phyloP scores from a whole-genome alignment of 768 basidiomycete species.

The Tylopilus intermedius region DNA sequence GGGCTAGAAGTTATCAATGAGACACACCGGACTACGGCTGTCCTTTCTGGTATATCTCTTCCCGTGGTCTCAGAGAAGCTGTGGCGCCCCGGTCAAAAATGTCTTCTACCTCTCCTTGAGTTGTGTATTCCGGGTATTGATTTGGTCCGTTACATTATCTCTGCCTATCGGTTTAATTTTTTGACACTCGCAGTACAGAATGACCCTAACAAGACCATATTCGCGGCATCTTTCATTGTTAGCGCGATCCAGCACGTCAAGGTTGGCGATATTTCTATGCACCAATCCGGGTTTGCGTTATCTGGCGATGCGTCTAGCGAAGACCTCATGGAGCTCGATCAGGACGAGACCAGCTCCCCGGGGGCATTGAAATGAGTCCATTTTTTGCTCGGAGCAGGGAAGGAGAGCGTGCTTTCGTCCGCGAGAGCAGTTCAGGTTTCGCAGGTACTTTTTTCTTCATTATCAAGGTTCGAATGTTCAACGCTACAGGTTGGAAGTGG shows the following conservation, averaged over 20 bases:
- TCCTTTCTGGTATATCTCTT: conserved; percentile 70
- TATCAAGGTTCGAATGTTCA: conserved; percentile 1
- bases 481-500: conserved; percentile 58
- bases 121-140: conserved; percentile 91
- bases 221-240: conserved; percentile 74
- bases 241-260: conserved; percentile 71
- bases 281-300: conserved; percentile 51
- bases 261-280: conserved; percentile 68
- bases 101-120: conserved; percentile 82
- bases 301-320: conserved; percentile 50
- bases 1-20: conserved; percentile 93
- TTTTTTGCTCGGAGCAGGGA: conserved; percentile 42
- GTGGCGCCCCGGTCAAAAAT: conserved; percentile 86
- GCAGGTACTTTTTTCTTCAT: conserved; percentile 46
- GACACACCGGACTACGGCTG: conserved; percentile 91
- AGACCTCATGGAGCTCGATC: conserved; percentile 51
- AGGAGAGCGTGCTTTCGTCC: conserved; percentile 67
- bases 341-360: conserved; percentile 45
- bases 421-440: conserved; percentile 75
- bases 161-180: not conserved
- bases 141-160: conserved; percentile 43
- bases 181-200: conserved; percentile 43
- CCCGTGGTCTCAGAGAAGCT: conserved; percentile 71
- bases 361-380: conserved; percentile 39
- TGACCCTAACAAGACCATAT: conserved; percentile 75